Percentiles rank a stretch among this genome's conserved stretches.
phyloP scores from a whole-genome alignment of 2,329 filamentous ascomycete species.

The Colletotrichum cordylinicola region DNA sequence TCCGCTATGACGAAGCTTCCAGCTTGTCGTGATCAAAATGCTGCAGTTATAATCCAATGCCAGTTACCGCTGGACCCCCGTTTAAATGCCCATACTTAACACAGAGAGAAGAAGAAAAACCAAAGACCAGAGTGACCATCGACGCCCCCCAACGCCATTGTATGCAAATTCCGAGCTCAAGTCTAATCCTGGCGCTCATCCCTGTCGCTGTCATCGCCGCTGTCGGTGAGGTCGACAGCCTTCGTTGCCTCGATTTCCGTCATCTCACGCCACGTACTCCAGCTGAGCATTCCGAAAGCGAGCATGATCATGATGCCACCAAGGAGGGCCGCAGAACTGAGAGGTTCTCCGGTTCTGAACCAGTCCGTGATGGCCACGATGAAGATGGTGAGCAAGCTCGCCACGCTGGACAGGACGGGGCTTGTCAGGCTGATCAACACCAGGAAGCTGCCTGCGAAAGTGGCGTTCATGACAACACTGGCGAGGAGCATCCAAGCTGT shows the following conservation, averaged over 20 bases:
- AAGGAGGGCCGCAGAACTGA: conserved; percentile 76
- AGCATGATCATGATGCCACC: conserved; percentile 89
- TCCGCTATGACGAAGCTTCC: neutral
- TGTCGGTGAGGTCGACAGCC: conserved; percentile 48
- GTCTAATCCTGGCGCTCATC: conserved; percentile 38
- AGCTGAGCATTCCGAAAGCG: conserved; percentile 87
- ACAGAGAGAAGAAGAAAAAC: neutral
- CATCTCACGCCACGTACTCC: conserved; percentile 94
- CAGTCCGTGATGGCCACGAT: conserved; percentile 93
- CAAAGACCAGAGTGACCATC: neutral
- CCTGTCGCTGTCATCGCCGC: conserved; percentile 50
- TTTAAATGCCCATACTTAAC: neutral
- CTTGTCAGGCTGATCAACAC: conserved; percentile 92
- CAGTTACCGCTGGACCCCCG: neutral
- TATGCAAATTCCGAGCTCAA: neutral
- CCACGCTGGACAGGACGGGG: conserved; percentile 90
- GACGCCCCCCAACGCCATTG: conserved; percentile 5
- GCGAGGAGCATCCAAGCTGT: conserved; percentile 82
- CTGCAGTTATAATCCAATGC: neutral
- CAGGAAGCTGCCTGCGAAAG: conserved; percentile 91
- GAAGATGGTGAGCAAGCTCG: conserved; percentile 94
- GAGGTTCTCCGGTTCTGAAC: conserved; percentile 77
- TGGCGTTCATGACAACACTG: conserved; percentile 85
- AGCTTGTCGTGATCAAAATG: neutral
- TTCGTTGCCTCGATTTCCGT: conserved; percentile 77